Conservation (phyloP, 768 basidiomycete species). For the Tephrocybe sp. region DNA sequence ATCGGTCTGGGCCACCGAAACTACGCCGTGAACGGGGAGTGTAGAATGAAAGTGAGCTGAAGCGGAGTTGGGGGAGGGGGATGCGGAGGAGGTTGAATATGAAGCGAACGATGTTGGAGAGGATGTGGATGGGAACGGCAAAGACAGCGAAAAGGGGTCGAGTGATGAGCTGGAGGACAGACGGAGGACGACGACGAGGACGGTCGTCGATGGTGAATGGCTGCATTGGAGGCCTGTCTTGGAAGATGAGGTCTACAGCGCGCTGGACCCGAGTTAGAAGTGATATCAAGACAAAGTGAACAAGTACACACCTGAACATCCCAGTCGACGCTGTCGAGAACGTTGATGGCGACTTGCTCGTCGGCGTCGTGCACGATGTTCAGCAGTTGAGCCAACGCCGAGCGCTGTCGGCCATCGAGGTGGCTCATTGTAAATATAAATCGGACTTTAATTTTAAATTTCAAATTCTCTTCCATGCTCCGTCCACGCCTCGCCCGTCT, state of each 20-base stretch:
- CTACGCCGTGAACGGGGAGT: conserved; percentile 37
- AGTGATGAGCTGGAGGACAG: conserved; percentile 12
- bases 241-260: conserved; percentile 63
- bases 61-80: conserved; percentile 59
- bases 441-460: background rate
- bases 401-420: conserved; percentile 18
- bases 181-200: conserved; percentile 14
- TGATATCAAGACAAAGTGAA: background rate
- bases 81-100: conserved; percentile 67
- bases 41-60: conserved; percentile 49
- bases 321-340: conserved; percentile 67
- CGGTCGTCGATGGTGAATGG: conserved; percentile 52
- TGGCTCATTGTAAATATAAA: conserved; percentile 15
- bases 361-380: conserved; percentile 62
- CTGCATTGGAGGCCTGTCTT: conserved; percentile 31
- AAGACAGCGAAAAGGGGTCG: conserved; percentile 50
- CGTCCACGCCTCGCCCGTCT: conserved; percentile 15
- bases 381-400: conserved; percentile 48
- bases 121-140: conserved; percentile 58
- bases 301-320: conserved; percentile 58
- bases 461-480: conserved; percentile 11
- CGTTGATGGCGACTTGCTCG: conserved; percentile 57
- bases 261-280: conserved; percentile 34
- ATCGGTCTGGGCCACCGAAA: conserved; percentile 61
- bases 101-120: conserved; percentile 63